Evolutionary conservation across 345 rosid genomes (phyloP), one percentile per base, ranked within the genome.

Genomic region (Brassica nigra): DNA sequence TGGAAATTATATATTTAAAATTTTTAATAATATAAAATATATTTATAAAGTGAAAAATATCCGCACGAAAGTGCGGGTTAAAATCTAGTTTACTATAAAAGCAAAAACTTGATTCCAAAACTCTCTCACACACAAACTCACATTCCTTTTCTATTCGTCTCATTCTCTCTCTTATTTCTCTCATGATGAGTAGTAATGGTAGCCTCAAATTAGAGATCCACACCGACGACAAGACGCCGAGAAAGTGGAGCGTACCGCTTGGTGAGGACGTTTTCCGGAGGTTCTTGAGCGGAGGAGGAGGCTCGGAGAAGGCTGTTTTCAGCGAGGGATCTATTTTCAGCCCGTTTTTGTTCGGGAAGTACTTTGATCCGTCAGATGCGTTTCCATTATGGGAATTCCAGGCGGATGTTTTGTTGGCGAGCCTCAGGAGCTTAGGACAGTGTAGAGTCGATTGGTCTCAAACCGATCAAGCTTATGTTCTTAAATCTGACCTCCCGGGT

Each of bases 371-470:
- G 1, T 92, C 90, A 5, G 97, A 94, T 76, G 98, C 98, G 2
- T 94, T 94, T 86, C 95, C 97, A 0, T 70, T 94, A 4, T 92
- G 98, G 98, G 98, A 94, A 15, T 88, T 91, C 55, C 92, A 92
- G 34, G 86, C 97, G 0, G 90, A 89, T 16, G 76, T 85, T 63
- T 73, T 94, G 79, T 70, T 90, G 8, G 79, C 83, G 20, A 80
- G 79, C 80, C 89, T 91, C 31, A 85, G 89, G 78, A 91, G 82
- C 78, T 76, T 84, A 7, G 88, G 92, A 80, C 88, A 88, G 84
- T 87, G 83, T 65, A 74, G 54, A 20, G 90, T 91, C 7, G 97
- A 92, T 77, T 94, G 98, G 97, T 83, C 79, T 55, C 92, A 90
- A 83, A 87, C 89, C 6, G 97, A 88, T 57, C 89, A 84, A n/a